Conservation (phyloP, 805 yeast species). For the Cyberlindnera veronae region DNA sequence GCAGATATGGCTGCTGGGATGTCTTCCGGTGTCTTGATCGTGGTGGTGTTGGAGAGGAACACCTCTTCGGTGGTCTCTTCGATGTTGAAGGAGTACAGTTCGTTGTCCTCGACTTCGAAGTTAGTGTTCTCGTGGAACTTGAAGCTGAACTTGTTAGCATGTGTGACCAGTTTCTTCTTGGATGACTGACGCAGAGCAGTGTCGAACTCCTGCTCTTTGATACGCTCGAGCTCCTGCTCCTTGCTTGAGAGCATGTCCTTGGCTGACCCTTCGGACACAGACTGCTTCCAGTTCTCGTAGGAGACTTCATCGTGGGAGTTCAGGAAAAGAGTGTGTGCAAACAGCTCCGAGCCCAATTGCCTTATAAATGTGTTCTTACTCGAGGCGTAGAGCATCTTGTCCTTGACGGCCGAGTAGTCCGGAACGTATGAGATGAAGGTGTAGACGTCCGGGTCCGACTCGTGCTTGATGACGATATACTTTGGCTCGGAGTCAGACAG, state of each 20-base stretch:
- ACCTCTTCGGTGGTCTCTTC: conserved; percentile 48
- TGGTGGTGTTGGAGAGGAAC: conserved; percentile 30
- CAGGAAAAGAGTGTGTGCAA: conserved; percentile 32
- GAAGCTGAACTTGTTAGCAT: conserved; percentile 26
- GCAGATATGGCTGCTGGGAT: conserved; percentile 33
- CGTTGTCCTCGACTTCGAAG: conserved; percentile 27
- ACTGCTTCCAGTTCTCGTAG: conserved; percentile 43
- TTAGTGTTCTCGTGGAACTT: conserved; percentile 29
- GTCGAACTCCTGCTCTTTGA: conserved; percentile 41
- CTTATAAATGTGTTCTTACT: conserved; percentile 74
- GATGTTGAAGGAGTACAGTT: conserved; percentile 48
- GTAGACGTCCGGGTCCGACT: conserved; percentile 21
- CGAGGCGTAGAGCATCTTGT: conserved; percentile 93
- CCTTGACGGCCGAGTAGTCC: conserved; percentile 73
- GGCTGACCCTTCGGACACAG: conserved; percentile 33
- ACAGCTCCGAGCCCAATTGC: conserved; percentile 58
- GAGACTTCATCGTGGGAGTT: conserved; percentile 36
- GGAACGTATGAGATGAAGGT: conserved; percentile 84
- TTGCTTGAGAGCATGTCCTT: conserved; percentile 53
- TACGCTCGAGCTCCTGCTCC: conserved; percentile 48
- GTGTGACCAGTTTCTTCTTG: conserved; percentile 27
- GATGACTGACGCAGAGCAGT: conserved; percentile 31
- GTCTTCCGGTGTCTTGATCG: conserved; percentile 27
- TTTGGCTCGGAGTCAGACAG: conserved; percentile 40
- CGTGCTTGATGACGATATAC: conserved; percentile 47